A percentile compares a stretch with the other conserved stretches of the same genome.
phyloP scores from a whole-genome alignment of 2,329 filamentous ascomycete species.

The Sphaerulina musiva region DNA sequence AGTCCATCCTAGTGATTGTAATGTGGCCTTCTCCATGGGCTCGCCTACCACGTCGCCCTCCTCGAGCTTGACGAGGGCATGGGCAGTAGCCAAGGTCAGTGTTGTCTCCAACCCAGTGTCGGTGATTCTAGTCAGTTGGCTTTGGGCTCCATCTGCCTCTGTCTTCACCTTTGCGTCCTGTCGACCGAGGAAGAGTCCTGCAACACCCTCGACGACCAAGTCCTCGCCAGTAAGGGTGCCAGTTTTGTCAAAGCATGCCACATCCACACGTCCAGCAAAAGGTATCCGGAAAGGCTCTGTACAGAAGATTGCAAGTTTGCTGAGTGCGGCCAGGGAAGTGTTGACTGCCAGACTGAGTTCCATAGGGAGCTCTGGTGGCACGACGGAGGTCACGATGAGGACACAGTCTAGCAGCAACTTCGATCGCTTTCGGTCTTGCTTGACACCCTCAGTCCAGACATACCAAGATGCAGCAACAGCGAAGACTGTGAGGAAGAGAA shows the following conservation, averaged over 20 bases:
- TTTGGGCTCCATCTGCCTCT: slow-evolving; percentile 76
- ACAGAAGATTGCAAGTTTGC: slow-evolving; percentile 95
- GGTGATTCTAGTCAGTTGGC: slow-evolving; percentile 64
- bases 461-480: slow-evolving; percentile 98
- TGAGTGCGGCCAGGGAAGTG: slow-evolving; percentile 88
- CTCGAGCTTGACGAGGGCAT: slow-evolving; percentile 91
- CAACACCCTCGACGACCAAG: slow-evolving; percentile 92
- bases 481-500: slow-evolving; percentile 91
- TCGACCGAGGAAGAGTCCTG: slow-evolving; percentile 71
- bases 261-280: slow-evolving; percentile 87
- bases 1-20: slow-evolving; percentile 82
- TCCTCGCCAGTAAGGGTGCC: slow-evolving; percentile 95
- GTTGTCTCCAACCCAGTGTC: slow-evolving; percentile 74
- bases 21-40: slow-evolving; percentile 96
- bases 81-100: slow-evolving; percentile 86
- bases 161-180: slow-evolving; percentile 49
- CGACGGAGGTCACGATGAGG: slow-evolving; percentile 94
- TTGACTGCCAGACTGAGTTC: slow-evolving; percentile 96
- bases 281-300: slow-evolving; percentile 98
- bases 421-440: slow-evolving; percentile 89
- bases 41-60: slow-evolving; percentile 97
- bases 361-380: slow-evolving; percentile 97
- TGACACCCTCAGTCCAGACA: slow-evolving; percentile 94
- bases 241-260: slow-evolving; percentile 98
- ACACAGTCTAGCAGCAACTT: slow-evolving; percentile 96